Evolutionary conservation across 345 rosid genomes (phyloP).

Genomic region (Lepidium sativum): DNA sequence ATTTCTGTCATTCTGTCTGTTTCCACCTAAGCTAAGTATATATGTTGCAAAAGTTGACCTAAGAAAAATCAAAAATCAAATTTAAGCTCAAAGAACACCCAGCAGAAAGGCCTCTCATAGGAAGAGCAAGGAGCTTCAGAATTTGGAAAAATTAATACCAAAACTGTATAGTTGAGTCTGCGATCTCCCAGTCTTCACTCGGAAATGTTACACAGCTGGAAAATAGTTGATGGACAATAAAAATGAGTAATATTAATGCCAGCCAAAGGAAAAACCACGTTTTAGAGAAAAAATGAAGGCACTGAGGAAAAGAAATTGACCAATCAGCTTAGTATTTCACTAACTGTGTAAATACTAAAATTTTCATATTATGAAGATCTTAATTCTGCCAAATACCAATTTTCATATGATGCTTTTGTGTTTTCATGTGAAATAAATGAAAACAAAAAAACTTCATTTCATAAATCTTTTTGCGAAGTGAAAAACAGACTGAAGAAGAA

Average conservation of each 20-base stretch:
- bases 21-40: conserved; percentile 48
- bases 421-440: not conserved
- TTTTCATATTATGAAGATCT: too few relatives aligned
- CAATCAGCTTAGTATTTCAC: not conserved
- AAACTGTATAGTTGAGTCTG: conserved; percentile 96
- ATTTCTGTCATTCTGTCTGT: conserved; percentile 33
- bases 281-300: too few relatives aligned
- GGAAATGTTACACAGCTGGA: conserved; percentile 87
- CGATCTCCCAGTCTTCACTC: conserved; percentile 94
- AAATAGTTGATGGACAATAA: conserved; percentile 17
- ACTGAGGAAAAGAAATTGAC: too few relatives aligned
- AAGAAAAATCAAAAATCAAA: conserved; percentile 1
- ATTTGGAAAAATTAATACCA: conserved; percentile 40
- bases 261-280: too few relatives aligned
- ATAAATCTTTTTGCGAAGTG: too few relatives aligned
- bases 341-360: not conserved
- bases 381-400: not conserved
- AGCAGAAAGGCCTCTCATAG: not conserved
- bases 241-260: not conserved
- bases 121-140: not conserved
- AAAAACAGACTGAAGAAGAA: too few relatives aligned
- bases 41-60: conserved; percentile 83
- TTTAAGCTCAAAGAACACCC: not conserved
- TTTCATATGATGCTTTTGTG: not conserved
- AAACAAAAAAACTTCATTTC: not conserved